Percentiles rank a stretch among this genome's conserved stretches.
phyloP scores from a whole-genome alignment of 805 yeast species.

The Millerozyma acaciae region DNA sequence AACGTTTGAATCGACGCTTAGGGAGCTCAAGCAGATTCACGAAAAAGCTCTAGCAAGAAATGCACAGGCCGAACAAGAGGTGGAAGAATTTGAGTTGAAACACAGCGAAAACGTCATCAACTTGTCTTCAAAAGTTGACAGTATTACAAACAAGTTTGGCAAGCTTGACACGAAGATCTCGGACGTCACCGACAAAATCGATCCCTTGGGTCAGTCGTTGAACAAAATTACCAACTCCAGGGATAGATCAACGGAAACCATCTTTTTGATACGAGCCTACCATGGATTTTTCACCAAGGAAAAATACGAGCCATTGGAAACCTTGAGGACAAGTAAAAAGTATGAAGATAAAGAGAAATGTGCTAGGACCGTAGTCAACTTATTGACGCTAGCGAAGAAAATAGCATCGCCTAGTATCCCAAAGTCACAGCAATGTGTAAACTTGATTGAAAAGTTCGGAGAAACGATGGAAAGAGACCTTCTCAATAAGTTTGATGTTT shows the following conservation, averaged over 20 bases:
- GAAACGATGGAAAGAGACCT: constrained; percentile 72
- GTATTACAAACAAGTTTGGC: constrained; percentile 46
- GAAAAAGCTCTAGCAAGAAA: constrained; percentile 53
- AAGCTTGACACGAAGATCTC: constrained; percentile 51
- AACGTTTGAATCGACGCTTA: constrained; percentile 81
- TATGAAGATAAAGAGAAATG: constrained; percentile 56
- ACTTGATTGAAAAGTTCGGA: constrained; percentile 62
- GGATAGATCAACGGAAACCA: constrained; percentile 67
- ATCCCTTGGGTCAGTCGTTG: constrained; percentile 67
- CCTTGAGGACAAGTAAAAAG: constrained; percentile 46
- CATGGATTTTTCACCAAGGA: constrained; percentile 66
- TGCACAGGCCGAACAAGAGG: constrained; percentile 50
- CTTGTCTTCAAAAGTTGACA: constrained; percentile 45
- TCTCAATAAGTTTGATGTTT: constrained; percentile 65
- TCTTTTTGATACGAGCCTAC: constrained; percentile 71
- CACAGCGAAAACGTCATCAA: constrained; percentile 66
- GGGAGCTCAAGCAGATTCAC: constrained; percentile 61
- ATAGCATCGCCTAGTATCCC: constrained; percentile 53
- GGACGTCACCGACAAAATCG: constrained; percentile 54
- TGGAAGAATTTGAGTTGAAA: constrained; percentile 55
- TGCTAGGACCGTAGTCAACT: constrained; percentile 64
- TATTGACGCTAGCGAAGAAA: constrained; percentile 62
- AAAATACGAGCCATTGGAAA: constrained; percentile 52
- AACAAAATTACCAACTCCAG: constrained; percentile 67
- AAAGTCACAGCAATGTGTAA: constrained; percentile 34